A percentile compares a stretch with the other conserved stretches of the same genome.
Conservation (phyloP, 2,329 filamentous ascomycete species). For the Periconia sp. region DNA sequence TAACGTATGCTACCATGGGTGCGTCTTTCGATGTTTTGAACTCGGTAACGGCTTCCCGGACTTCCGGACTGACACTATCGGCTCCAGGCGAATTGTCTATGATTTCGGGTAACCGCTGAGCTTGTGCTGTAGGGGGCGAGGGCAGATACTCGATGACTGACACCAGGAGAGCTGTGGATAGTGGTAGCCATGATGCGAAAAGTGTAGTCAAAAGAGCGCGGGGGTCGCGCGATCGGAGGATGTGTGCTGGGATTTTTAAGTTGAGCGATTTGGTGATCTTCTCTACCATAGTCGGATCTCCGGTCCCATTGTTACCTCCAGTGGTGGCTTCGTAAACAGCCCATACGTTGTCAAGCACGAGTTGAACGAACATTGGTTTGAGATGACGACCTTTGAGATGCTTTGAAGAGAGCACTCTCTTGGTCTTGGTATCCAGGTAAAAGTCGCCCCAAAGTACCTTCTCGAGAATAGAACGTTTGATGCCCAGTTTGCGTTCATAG, state of each 20-base stretch:
- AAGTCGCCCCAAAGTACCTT: slow-evolving; percentile 97
- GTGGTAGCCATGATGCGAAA: slow-evolving; percentile 85
- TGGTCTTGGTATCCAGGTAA: slow-evolving; percentile 95
- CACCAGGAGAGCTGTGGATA: slow-evolving; percentile 89
- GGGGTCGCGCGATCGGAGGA: slow-evolving; percentile 81
- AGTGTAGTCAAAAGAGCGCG: slow-evolving; percentile 81
- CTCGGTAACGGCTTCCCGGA: slow-evolving; percentile 79
- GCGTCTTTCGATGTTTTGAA: slow-evolving; percentile 72
- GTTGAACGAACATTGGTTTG: slow-evolving; percentile 96
- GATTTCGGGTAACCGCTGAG: slow-evolving; percentile 75
- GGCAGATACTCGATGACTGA: slow-evolving; percentile 93
- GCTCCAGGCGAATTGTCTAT: slow-evolving; percentile 79
- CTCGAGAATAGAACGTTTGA: slow-evolving; percentile 84
- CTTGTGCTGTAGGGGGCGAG: slow-evolving; percentile 78
- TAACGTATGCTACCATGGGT: slow-evolving; percentile 91
- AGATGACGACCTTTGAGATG: slow-evolving; percentile 88
- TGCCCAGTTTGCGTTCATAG: slow-evolving; percentile 96
- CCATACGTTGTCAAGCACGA: slow-evolving; percentile 95
- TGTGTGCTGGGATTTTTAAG: slow-evolving; percentile 80
- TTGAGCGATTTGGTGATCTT: slow-evolving; percentile 93
- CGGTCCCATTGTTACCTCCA: slow-evolving; percentile 78
- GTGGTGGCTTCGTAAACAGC: slow-evolving; percentile 90
- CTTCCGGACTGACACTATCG: slow-evolving; percentile 65
- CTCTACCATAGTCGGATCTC: slow-evolving; percentile 77
- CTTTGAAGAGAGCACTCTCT: slow-evolving; percentile 85